These are phyloP conservation scores for Cubamyces sp. DNA, from an alignment of 768 basidiomycete species.

Conservation along the genomic window DNA sequence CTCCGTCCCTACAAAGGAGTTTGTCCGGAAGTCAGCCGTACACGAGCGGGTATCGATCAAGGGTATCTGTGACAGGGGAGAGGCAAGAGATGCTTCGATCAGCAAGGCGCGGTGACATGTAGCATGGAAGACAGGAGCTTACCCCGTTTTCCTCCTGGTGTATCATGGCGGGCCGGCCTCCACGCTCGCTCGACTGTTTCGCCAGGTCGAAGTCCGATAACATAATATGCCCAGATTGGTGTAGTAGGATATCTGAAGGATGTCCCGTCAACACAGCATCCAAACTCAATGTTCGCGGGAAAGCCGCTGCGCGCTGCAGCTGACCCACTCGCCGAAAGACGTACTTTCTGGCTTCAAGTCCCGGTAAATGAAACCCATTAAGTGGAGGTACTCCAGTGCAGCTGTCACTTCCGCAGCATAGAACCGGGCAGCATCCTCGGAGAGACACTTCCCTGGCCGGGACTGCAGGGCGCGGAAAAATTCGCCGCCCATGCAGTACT, in stretches of 20 bases:
- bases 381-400: conserved; percentile 96
- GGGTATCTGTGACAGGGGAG: conserved; percentile 60
- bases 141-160: conserved; percentile 90
- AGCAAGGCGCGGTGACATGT: conserved; percentile 17
- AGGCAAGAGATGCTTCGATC: conserved; percentile 13
- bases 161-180: conserved; percentile 85
- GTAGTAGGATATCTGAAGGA: conserved; percentile 86
- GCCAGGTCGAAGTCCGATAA: conserved; percentile 98
- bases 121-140: conserved; percentile 39
- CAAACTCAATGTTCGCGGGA: conserved; percentile 20
- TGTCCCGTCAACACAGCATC: conserved; percentile 23
- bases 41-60: conserved; percentile 97
- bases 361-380: conserved; percentile 99
- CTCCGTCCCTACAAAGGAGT: conserved; percentile 99
- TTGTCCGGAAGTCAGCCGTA: conserved; percentile 96
- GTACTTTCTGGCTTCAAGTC: conserved; percentile 99
- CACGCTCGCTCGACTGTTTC: conserved; percentile 88
- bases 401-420: conserved; percentile 99
- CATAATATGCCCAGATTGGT: conserved; percentile 99
- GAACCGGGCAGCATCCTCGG: conserved; percentile 94
- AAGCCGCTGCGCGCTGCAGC: conserved; percentile 8
- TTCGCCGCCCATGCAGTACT: conserved; percentile 99
- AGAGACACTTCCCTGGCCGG: conserved; percentile 93
- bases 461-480: conserved; percentile 98
- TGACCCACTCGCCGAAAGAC: conserved; percentile 39